These are phyloP conservation scores for Pythium volutum DNA, from an alignment of 352 stramenopile species.

Conservation along the genomic window DNA sequence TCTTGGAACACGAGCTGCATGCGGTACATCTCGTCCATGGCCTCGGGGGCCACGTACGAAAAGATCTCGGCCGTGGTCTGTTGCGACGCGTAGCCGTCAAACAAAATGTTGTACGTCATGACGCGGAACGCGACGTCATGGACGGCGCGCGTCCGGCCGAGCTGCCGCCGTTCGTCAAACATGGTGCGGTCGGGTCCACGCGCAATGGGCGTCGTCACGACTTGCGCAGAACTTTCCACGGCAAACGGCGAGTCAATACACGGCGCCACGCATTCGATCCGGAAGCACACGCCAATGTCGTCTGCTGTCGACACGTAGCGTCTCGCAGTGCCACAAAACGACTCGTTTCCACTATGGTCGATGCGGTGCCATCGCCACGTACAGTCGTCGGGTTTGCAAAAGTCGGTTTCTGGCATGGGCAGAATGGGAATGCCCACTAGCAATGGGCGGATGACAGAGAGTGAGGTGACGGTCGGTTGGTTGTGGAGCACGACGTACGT, in stretches of 20 bases:
- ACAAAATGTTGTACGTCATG: conserved; percentile 85
- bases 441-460: conserved; percentile 50
- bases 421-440: conserved; percentile 43
- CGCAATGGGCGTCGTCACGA: conserved; percentile 37
- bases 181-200: conserved; percentile 48
- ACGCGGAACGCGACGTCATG: conserved; percentile 43
- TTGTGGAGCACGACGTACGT: conserved; percentile 56
- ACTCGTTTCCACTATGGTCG: conserved; percentile 8
- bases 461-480: conserved; percentile 46
- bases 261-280: conserved; percentile 54
- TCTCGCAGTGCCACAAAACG: conserved; percentile 17
- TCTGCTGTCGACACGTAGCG: conserved; percentile 39
- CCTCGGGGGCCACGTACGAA: conserved; percentile 39
- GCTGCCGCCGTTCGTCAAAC: conserved; percentile 37
- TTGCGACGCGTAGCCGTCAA: conserved; percentile 63
- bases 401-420: conserved; percentile 53
- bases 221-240: conserved; percentile 32
- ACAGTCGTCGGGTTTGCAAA: conserved; percentile 60
- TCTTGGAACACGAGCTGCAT: conserved; percentile 76
- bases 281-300: conserved; percentile 47
- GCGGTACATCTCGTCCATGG: conserved; percentile 62
- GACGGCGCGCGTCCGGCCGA: conserved; percentile 19
- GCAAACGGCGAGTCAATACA: conserved; percentile 29
- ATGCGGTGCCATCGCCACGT: conserved; percentile 60
- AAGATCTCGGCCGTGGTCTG: conserved; percentile 61